Percentiles rank a stretch among this genome's conserved stretches.
These are phyloP conservation scores for Ilex asprella DNA, from an alignment of 257 asterid genomes.

Conservation along the genomic window DNA sequence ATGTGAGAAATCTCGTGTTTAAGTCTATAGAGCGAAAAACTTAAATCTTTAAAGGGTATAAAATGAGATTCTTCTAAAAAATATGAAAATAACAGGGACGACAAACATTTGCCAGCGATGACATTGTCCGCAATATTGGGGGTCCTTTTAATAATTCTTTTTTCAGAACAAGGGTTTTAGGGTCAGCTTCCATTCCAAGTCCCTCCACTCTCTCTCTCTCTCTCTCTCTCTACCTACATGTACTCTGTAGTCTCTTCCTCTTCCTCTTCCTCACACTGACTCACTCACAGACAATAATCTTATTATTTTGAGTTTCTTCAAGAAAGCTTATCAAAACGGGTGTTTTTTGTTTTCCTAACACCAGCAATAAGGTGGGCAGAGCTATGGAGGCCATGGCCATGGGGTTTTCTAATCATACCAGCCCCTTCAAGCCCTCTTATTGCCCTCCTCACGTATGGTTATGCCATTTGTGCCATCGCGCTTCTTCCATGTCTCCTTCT, in stretches of 20 bases:
- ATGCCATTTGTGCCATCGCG: conserved; percentile 36
- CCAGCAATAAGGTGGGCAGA: conserved; percentile 64
- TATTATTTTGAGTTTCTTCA: conserved; percentile 1
- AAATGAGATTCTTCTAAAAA: too few species aligned
- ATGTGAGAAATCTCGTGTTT: too few species aligned
- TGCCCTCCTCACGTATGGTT: conserved; percentile 51
- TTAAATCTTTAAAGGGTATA: too few species aligned
- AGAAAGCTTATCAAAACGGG: conserved; percentile 60
- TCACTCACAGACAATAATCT: background rate
- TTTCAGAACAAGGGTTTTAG: background rate
- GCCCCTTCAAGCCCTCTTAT: conserved; percentile 40
- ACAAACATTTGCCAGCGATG: background rate
- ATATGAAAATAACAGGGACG: too few species aligned
- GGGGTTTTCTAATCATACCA: conserved; percentile 63
- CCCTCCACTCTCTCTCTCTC: background rate
- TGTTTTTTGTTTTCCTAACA: conserved; percentile 37
- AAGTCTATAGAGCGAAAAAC: too few species aligned
- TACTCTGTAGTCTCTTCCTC: background rate
- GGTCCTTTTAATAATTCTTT: background rate
- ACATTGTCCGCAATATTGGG: background rate
- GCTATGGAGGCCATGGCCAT: conserved; percentile 61
- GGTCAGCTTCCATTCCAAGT: background rate
- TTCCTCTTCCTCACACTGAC: background rate
- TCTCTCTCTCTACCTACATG: background rate
- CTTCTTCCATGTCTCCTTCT: conserved; percentile 22